Base-by-base conservation (phyloP, 768 basidiomycete genomes). In the Pleurotus tuoliensis region DNA sequence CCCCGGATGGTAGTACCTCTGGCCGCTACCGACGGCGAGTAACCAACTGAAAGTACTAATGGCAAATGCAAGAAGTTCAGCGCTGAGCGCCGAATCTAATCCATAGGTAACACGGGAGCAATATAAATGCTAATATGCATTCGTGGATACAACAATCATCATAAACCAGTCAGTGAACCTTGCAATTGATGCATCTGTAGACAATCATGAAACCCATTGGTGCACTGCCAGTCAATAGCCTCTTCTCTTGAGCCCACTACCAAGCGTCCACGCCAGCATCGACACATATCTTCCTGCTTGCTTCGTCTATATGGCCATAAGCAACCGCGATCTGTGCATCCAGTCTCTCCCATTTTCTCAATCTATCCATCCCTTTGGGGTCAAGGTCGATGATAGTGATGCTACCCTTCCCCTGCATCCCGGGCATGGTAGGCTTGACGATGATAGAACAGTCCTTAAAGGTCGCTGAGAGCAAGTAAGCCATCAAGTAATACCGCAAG, bases 391-490 rank as follows among this genome's bases (percentile, higher is more conserved):
- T 92, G 37, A 94, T 73, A 27, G 82, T 86, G 24, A 90, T 77
- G 15, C 72, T 70, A 11, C 68, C 59, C 38, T 62, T 56, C 24
- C 61, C 60, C 8, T 59, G 58, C 7, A 57, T 48, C 12, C 54
- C 34, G 4, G 57, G 22, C 30, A 55, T 49, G n/a, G 58, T 63
- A 16, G 63, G 58, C 58, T 72, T 69, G 54, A 73, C 58, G 58
- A 80, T 69, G 47, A 74, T 64, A 20, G 95, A 97, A 72, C 96
- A 99, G 69, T 99, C 96, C 69, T 99, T 99, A 80, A 99, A 94
- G 5, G 91, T 90, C 22, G 92, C 92, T 4, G 93, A 93, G 51
- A 98, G 85, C 18, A 94, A 73, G 68, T 92, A 92, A 6, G 90
- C 87, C 47, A 90, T 71, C 41, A 86, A 66, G 61, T 88, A 82